Base-by-base conservation (phyloP, 371 early-diverging fungal genomes). In the Syncephalastrum sp. region DNA sequence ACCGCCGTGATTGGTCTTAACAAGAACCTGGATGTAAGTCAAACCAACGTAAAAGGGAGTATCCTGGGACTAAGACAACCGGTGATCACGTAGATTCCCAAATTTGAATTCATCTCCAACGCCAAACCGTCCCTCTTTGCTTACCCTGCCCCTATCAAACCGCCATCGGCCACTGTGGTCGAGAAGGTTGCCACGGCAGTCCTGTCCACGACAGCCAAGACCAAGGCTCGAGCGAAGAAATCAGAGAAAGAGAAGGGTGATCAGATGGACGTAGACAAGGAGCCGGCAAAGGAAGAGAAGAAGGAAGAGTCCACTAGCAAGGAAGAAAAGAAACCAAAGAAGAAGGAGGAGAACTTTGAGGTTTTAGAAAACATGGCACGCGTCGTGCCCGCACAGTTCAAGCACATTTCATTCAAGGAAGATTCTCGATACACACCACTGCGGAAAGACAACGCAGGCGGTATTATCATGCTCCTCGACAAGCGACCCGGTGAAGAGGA, bases 1-100 rank as follows among this genome's bases (percentile, higher is more conserved):
- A 99, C 99, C 3, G 92, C 92, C 46, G 69, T 99, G 43, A 96
- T 99, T 76, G 98, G 93, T 23, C 81, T 99, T 47, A 93, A 95
- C 79, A 86, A 87, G 59, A 84, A 95, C 52, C 72, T 98, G 27
- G 75, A 89, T 64, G 83, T 85, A 72, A 44, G 3, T 42, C 12
- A 33, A 25, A 48, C 8, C 21, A 4, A 17, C 4, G 12, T 15
- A 13, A 33, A 19, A 15, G 27, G 47, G 42, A 5, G 52, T 38
- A 23, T 42, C 21, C 21, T 21, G 2, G 14, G 16, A n/a, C 50
- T 41, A 16, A 14, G 16, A 38, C 33, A 27, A 17, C 14, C 14
- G 12, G n/a, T 24, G 10, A 7, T 44, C 29, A n/a, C 10, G 12
- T 57, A 89, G 77, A 83, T 89, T 53, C 98, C 98, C 44, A 86